Conservation (phyloP, 176 grass and related monocot species). For the Eremochloa ophiuroides region DNA sequence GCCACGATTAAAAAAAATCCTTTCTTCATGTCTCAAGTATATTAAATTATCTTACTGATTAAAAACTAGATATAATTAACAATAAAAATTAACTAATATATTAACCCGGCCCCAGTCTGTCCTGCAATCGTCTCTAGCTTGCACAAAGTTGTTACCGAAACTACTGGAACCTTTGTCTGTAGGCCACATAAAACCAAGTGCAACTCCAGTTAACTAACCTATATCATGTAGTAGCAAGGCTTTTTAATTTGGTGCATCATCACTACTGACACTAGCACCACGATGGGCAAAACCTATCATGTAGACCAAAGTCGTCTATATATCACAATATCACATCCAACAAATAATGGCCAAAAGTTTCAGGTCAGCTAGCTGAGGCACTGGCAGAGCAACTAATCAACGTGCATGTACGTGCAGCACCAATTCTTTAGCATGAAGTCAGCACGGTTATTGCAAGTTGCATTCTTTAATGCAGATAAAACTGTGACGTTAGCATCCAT, state of each 20-base stretch:
- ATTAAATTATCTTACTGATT: background rate
- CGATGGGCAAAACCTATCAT: too few relatives aligned
- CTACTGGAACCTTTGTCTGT: background rate
- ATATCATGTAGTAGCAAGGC: background rate
- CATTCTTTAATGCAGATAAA: background rate
- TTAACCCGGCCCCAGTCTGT: background rate
- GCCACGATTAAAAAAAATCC: too few relatives aligned
- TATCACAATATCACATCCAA: background rate
- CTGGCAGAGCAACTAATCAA: background rate
- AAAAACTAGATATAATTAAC: background rate
- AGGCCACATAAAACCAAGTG: background rate
- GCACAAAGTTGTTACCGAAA: background rate
- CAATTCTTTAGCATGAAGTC: background rate
- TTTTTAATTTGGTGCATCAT: background rate
- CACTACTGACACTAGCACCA: too few relatives aligned
- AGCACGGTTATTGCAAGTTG: background rate
- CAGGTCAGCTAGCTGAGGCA: background rate
- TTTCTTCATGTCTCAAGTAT: background rate
- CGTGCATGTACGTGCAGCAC: background rate
- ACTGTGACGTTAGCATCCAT: background rate
- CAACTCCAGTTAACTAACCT: background rate
- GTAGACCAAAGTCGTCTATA: background rate
- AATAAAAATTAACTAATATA: background rate
- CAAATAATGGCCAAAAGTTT: background rate
- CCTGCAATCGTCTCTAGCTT: too few relatives aligned